Evolutionary conservation across 208 protist genomes (phyloP).

Genomic region (Acanthamoeba sp.): DNA sequence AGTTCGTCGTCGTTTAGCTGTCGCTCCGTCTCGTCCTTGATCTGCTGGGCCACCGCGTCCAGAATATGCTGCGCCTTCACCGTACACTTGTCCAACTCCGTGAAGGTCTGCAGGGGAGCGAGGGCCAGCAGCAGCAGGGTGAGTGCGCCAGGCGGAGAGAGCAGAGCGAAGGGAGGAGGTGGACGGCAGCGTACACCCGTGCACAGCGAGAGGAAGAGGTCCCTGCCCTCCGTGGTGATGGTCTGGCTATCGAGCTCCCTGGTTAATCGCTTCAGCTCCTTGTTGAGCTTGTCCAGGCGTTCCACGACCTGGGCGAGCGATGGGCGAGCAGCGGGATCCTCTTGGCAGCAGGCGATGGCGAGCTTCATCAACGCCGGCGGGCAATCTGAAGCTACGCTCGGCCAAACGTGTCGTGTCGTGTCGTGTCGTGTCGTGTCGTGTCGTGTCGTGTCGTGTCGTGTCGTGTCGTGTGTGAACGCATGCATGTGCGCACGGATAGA

Average conservation of each 20-base stretch:
- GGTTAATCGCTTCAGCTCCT: not conserved
- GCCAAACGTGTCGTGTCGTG: too few relatives aligned
- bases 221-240: not conserved
- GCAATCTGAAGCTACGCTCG: constrained; percentile 45
- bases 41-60: not conserved
- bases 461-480: not conserved
- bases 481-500: not conserved
- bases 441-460: too few relatives aligned
- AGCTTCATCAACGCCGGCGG: constrained; percentile 59
- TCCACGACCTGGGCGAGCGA: constrained; percentile 35
- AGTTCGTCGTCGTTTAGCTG: not conserved
- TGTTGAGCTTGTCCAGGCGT: constrained; percentile 36
- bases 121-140: not conserved
- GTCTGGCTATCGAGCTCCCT: not conserved
- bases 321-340: constrained; percentile 28
- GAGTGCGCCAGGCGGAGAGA: not conserved
- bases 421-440: too few relatives aligned
- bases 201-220: constrained; percentile 24
- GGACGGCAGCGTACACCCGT: constrained; percentile 26
- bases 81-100: constrained; percentile 22
- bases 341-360: constrained; percentile 28
- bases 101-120: not conserved
- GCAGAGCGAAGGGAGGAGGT: too few relatives aligned
- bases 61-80: constrained; percentile 1
- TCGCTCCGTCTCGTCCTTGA: constrained; percentile 22